phyloP scores from a whole-genome alignment of 176 grass and related monocot species.

The Zea luxurians region DNA sequence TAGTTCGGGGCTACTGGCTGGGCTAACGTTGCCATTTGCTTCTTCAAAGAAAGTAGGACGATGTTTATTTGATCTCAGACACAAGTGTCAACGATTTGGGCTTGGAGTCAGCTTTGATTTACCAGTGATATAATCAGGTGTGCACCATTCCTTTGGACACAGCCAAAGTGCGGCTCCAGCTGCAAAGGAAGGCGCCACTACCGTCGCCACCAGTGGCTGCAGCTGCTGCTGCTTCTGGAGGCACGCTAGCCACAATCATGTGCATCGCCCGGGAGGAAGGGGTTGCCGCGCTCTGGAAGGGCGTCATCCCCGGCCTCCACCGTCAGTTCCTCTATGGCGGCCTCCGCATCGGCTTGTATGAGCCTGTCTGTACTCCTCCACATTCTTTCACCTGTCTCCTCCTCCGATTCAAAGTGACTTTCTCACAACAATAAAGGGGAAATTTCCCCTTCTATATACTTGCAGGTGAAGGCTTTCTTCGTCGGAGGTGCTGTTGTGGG shows the following conservation, averaged over 20 bases:
- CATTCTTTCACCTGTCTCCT: neutral
- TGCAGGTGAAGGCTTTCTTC: conserved; percentile 69
- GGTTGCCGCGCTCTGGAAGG: conserved; percentile 78
- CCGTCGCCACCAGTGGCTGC: neutral
- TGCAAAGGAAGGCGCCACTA: conserved; percentile 59
- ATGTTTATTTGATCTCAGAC: neutral
- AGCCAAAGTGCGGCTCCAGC: conserved; percentile 94
- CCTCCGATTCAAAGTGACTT: neutral
- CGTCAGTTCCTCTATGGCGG: conserved; percentile 83
- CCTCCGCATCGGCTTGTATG: conserved; percentile 86
- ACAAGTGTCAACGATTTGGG: neutral
- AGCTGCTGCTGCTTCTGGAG: conserved; percentile 21
- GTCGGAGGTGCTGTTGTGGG: conserved; percentile 44
- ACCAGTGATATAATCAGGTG: conserved; percentile 49
- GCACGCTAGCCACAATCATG: conserved; percentile 60
- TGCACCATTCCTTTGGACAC: conserved; percentile 94
- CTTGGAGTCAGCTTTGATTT: conserved; percentile 8
- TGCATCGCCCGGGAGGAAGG: conserved; percentile 75
- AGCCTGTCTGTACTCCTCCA: conserved; percentile 59
- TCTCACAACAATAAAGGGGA: neutral
- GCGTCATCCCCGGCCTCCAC: conserved; percentile 74
- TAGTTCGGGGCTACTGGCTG: neutral
- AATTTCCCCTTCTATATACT: neutral
- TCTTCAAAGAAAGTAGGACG: neutral
- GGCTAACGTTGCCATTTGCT: neutral